Base-by-base conservation (phyloP, 73 alveolate genomes). In the Uronychia setigera region DNA sequence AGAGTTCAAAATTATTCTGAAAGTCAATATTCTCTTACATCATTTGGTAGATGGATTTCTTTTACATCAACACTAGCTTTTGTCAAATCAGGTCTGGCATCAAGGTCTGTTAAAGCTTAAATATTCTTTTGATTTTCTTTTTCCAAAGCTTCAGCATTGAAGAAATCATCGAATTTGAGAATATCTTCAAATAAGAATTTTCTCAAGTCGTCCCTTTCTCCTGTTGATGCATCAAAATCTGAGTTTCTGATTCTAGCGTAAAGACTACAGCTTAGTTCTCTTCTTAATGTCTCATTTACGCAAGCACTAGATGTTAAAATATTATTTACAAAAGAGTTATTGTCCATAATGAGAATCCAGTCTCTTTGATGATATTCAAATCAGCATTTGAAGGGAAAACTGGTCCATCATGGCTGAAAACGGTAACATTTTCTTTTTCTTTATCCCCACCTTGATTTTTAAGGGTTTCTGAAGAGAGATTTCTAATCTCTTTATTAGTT, bases 401-500 rank as follows among this genome's bases (percentile, higher is more conserved):
- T 57, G 87, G 87, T 19, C 80, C 80, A 80, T 80, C 87, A 32
- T 31, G 75, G 0, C 13, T 60, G 26, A 35, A 80, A n/a, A 32
- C 76, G 1, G 87, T 32, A 1, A 57, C 78, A 5, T 76, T 32
- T 25, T 29, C 46, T 27, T 26, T 29, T 1, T 25, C 81, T 57
- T 35, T 76, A 58, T 58, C 75, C 1, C 27, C 13, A 1, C 25
- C 60, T 28, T 58, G 25, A 1, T 27, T 27, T 35, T 58, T 28
- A 29, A 80, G 35, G 14, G 67, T 26, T 33, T 58, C 29, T 1
- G 26, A 1, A 5, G n/a, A 58, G 1, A 57, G 58, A 1, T 26
- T 28, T 80, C 78, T 35, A 28, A 9, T 76, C 81, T 32, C 19
- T 19, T 46, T 46, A 46, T 46, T 19, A 19, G 67, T 46, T 46